These are phyloP conservation scores for Lippia alba DNA, from an alignment of 305 asterid genomes.

Conservation along the genomic window DNA sequence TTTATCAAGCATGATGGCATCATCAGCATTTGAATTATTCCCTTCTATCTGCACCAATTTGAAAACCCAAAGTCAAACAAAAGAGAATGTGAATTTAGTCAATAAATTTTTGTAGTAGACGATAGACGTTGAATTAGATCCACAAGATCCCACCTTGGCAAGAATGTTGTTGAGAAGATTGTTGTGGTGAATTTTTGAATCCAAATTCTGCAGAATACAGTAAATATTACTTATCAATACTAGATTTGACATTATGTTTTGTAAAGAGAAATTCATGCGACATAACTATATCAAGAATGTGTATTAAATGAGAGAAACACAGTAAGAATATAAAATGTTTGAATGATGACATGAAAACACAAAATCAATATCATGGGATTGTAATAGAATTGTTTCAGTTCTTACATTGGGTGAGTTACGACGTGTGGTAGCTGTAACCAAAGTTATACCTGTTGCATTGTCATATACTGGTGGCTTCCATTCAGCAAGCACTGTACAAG, in stretches of 20 bases:
- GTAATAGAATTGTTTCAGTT: conserved; percentile 14
- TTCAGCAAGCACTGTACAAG: conserved; percentile 80
- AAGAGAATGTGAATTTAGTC: not conserved
- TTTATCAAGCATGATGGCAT: conserved; percentile 93
- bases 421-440: conserved; percentile 89
- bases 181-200: conserved; percentile 95
- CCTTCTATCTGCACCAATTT: conserved; percentile 83
- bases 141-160: conserved; percentile 65
- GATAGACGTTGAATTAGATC: conserved; percentile 20
- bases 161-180: conserved; percentile 93
- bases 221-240: conserved; percentile 7
- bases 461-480: conserved; percentile 94
- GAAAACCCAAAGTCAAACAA: conserved; percentile 11
- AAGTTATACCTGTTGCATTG: conserved; percentile 64
- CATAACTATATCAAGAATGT: conserved; percentile 8
- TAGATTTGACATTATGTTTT: not conserved
- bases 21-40: conserved; percentile 83
- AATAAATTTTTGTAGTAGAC: not conserved
- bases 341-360: conserved; percentile 5
- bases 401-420: conserved; percentile 93
- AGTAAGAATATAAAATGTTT: conserved; percentile 9
- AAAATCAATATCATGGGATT: conserved; percentile 8
- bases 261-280: not conserved
- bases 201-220: conserved; percentile 70
- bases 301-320: conserved; percentile 4